Evolutionary conservation across 257 asterid species (phyloP), one percentile per base, ranked within the genome.

Genomic region (Gentiana macrophylla): DNA sequence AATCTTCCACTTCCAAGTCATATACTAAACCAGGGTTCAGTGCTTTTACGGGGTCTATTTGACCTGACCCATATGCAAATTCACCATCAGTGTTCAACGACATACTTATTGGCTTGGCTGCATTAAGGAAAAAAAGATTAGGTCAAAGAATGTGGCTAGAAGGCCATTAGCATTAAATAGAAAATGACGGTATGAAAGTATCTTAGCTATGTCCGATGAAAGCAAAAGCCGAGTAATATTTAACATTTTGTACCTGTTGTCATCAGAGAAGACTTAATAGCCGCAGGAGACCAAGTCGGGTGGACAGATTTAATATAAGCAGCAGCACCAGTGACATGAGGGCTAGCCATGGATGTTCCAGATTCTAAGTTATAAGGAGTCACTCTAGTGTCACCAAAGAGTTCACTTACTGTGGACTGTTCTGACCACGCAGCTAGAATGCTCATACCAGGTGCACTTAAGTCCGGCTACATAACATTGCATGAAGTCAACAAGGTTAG

Each of bases 11-110:
- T 46, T 84, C 81, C 94, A 82, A 72, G 81, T 90, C 87, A 45
- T 90, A 90, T 47, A 90, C 56, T 50, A 90, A 71, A 36, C 98
- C 96, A 4, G 98, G 98, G 73, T 64, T 79, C 60, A 79, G 60
- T 57, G 98, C 96, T 74, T 61, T 74, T 0, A 69, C 67, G 4
- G 96, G 96, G 61, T 82, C 77, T 11, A 82, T 72, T 70, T 82
- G 98, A n/a, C 98, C 96, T 8, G 83, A 71, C n/a, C 98, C 96
- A 54, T 90, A 84, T 4, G 82, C 91, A 15, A 90, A 86, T 70
- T 90, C 97, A 4, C 24, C 84, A 12, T 83, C 94, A 0, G 37
- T 35, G 62, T 81, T 86, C 34, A 56, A 53, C 13, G 4, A 7
- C 11, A 56, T 51, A 35, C 72, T 77, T 81, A 85, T 70, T 3